Conservation (phyloP, 352 stramenopile species). For the Pythium phragmitis region DNA sequence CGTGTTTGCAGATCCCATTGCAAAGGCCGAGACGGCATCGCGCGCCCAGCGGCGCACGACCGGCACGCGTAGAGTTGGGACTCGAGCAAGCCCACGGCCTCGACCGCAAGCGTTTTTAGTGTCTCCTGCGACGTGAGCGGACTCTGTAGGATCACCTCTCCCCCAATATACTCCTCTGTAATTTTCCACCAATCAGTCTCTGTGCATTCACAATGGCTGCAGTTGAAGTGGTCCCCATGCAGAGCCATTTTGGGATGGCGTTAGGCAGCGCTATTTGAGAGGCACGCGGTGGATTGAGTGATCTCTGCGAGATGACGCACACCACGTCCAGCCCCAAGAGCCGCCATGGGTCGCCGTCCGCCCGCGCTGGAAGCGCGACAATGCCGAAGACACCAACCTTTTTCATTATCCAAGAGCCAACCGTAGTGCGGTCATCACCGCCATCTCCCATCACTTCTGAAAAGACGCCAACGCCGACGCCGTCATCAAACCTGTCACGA, state of each 20-base stretch:
- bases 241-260: no score
- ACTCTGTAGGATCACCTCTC: no score
- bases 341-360: constrained; percentile 15
- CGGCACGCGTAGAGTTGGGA: background rate
- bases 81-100: background rate
- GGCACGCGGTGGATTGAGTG: background rate
- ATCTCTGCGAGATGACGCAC: background rate
- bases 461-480: background rate
- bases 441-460: background rate
- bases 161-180: no score
- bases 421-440: constrained; percentile 16
- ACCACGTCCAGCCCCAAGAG: constrained; percentile 14
- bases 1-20: no score
- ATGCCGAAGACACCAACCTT: constrained; percentile 37
- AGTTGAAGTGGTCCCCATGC: no score
- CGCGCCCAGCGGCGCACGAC: background rate
- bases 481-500: background rate
- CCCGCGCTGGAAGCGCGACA: background rate
- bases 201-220: no score
- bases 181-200: no score
- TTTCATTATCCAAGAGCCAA: constrained; percentile 67
- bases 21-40: background rate
- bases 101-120: background rate
- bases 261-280: background rate
- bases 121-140: no score